Evolutionary conservation across 495 filamentous ascomycete genomes (phyloP), one percentile per base, ranked within the genome.

Genomic region (Glutinoglossum americanum): DNA sequence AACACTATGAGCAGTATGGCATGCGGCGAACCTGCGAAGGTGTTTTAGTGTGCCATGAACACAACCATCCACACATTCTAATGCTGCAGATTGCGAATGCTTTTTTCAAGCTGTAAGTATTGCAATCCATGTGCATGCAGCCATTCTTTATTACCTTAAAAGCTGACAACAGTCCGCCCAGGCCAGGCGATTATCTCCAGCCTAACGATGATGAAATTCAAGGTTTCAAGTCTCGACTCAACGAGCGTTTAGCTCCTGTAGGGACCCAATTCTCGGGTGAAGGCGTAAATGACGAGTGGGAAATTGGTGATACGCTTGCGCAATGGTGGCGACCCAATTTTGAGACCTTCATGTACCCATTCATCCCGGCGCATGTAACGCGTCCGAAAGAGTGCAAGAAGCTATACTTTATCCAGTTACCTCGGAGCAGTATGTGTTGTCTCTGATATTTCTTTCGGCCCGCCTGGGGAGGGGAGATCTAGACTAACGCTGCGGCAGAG

Each of bases 341-440:
- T 65, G 92, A 98, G 73, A 98, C 92, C 0, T 97, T 96, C 74
- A 96, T 96, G 92, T 98, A 98, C 68, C 92, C 92, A 0, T 98
- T 94, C 70, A 80, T 95, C 48, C 92, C 92, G 7, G 85, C 88
- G 19, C 92, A 98, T 69, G 85, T 94, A 58, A 94, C 92, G 9
- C 77, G 93, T 45, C 92, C 92, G 19, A 98, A 96, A 74, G 92
- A 98, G 76, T 95, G 89, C 74, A 98, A 98, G 76, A 98, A 98
- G 77, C 74, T 96, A 53, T 98, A 96, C 68, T 86, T 97, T 57
- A 94, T 98, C 54, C 85, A 94, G 69, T 71, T 98, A 21, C 92
- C 92, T 0, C 77, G 85, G 67, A 88, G 83, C 60, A 97, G 89
- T 94, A 76, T 30, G 84, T 78, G 26, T 83, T 78, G 26, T 21